phyloP scores from a whole-genome alignment of 2,329 filamentous ascomycete genomes.

The Talaromyces islandicus region DNA sequence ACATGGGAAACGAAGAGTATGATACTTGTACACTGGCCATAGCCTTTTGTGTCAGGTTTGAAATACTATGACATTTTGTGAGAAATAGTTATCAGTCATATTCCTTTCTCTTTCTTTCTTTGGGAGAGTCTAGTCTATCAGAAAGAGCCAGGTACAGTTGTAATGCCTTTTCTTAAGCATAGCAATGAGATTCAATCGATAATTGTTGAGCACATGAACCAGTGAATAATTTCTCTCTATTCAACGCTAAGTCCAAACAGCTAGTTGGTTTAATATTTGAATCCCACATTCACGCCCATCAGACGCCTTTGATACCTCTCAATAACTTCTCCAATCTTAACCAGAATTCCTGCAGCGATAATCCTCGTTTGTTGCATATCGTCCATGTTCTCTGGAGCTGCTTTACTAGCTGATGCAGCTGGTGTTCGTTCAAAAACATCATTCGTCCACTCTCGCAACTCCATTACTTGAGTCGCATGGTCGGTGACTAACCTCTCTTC shows the following conservation, averaged over 20 bases:
- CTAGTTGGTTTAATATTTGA: constrained; percentile 26
- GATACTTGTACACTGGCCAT: background rate
- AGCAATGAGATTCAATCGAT: background rate
- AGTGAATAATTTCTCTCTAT: background rate
- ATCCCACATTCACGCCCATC: constrained; percentile 60
- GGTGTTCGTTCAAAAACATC: constrained; percentile 60
- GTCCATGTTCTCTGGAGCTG: constrained; percentile 57
- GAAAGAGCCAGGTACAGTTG: background rate
- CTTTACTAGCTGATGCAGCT: constrained; percentile 49
- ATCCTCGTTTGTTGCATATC: constrained; percentile 33
- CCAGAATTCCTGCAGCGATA: constrained; percentile 73
- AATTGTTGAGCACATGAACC: background rate
- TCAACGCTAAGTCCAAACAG: background rate
- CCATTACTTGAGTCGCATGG: constrained; percentile 70
- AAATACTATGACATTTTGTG: background rate
- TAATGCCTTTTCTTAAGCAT: background rate
- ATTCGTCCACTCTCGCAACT: constrained; percentile 81
- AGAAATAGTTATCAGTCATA: background rate
- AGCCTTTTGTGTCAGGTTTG: background rate
- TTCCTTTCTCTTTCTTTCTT: background rate
- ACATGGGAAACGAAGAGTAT: background rate
- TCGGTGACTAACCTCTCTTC: constrained; percentile 67
- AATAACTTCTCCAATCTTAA: constrained; percentile 73
- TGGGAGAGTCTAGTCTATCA: background rate
- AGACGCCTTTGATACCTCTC: constrained; percentile 73